These are phyloP conservation scores for Beta macrorhiza DNA, from an alignment of 179 eudicot genomes.

Conservation along the genomic window DNA sequence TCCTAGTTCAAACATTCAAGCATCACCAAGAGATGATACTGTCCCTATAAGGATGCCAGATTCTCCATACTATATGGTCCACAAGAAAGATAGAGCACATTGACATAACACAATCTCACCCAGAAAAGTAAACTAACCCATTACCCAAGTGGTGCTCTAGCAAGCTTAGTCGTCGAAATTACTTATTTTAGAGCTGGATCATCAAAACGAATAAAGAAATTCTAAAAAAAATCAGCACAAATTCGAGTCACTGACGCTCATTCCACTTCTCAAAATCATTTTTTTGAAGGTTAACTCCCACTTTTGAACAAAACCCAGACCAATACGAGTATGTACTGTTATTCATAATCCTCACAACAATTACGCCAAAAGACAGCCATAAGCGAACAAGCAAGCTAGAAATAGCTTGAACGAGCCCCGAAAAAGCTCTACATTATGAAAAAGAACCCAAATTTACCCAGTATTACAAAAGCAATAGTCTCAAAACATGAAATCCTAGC, in stretches of 20 bases:
- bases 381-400: neutral
- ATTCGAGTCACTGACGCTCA: neutral
- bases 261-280: neutral
- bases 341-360: too few species aligned
- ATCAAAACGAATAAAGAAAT: neutral
- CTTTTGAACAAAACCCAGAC: neutral
- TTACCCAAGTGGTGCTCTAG: neutral
- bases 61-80: neutral
- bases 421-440: neutral
- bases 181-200: neutral
- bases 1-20: neutral
- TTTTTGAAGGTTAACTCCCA: neutral
- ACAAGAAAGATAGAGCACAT: neutral
- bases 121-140: neutral
- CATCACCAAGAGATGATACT: neutral
- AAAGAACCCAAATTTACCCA: neutral
- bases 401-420: neutral
- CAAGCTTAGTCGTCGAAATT: neutral
- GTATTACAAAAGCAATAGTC: neutral
- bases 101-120: neutral
- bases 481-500: constrained; percentile 18
- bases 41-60: neutral
- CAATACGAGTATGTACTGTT: neutral
- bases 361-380: neutral
- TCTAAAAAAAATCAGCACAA: neutral